Percentiles rank a stretch among this genome's conserved stretches.
phyloP scores from a whole-genome alignment of 2,329 filamentous ascomycete genomes.

The Trichoderma koningiopsis region DNA sequence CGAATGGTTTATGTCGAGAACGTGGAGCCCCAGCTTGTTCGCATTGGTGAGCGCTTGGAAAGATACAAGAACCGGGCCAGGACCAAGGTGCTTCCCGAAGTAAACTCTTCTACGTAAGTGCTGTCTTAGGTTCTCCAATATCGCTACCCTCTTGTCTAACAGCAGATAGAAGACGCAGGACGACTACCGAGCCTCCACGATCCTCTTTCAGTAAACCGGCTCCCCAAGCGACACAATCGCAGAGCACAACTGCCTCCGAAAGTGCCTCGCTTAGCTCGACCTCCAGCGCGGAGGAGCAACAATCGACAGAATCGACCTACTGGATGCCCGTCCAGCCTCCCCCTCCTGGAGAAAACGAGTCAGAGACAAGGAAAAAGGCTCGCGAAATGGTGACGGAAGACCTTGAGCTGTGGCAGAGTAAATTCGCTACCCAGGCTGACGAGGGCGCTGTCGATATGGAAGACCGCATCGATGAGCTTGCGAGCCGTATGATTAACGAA shows the following conservation, averaged over 20 bases:
- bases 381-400: constrained; percentile 75
- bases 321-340: constrained; percentile 47
- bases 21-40: constrained; percentile 90
- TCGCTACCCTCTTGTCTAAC: constrained; percentile 22
- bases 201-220: constrained; percentile 43
- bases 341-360: constrained; percentile 50
- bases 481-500: constrained; percentile 57
- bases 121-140: too few relatives aligned
- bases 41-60: constrained; percentile 87
- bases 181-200: constrained; percentile 31
- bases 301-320: constrained; percentile 32
- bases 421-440: constrained; percentile 82
- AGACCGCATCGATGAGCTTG: constrained; percentile 62
- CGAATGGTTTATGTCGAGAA: constrained; percentile 83
- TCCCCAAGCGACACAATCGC: constrained; percentile 39
- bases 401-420: constrained; percentile 81
- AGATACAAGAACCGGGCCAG: constrained; percentile 59
- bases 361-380: constrained; percentile 58
- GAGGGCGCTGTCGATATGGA: constrained; percentile 78
- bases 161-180: constrained; percentile 26
- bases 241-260: constrained; percentile 34
- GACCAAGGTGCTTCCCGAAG: constrained; percentile 36
- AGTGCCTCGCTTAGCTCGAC: constrained; percentile 25
- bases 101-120: constrained; percentile 19
- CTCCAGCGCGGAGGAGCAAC: constrained; percentile 36